These are phyloP conservation scores for Debaryomyces sp. DNA, from an alignment of 1,139 yeast genomes.

Conservation along the genomic window DNA sequence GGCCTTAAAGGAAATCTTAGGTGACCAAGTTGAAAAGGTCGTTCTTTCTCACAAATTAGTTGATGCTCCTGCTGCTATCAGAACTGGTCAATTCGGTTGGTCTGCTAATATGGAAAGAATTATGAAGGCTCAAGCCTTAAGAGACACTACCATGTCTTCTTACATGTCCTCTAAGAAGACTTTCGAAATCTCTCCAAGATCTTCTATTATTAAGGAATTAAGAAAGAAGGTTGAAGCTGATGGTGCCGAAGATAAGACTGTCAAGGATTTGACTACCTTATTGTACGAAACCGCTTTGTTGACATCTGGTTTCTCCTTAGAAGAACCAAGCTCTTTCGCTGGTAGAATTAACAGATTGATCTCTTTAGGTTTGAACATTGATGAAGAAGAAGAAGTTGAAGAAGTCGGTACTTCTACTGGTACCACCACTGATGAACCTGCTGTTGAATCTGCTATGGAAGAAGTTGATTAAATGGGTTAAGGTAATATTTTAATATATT, in stretches of 20 bases:
- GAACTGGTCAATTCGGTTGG: slow-evolving; percentile 99
- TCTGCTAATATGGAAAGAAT: slow-evolving; percentile 99
- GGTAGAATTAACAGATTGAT: slow-evolving; percentile 97
- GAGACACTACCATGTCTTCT: slow-evolving; percentile 98
- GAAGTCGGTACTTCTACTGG: slow-evolving; percentile 36
- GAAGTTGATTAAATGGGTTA: slow-evolving; percentile 78
- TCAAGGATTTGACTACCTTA: slow-evolving; percentile 94
- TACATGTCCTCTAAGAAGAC: slow-evolving; percentile 99
- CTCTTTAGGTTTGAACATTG: slow-evolving; percentile 97
- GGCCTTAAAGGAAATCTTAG: slow-evolving; percentile 95
- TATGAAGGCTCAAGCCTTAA: slow-evolving; percentile 99
- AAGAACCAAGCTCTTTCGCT: slow-evolving; percentile 97
- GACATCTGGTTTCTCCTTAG: slow-evolving; percentile 98
- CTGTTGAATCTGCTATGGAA: slow-evolving; percentile 96
- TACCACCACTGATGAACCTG: slow-evolving; percentile 60
- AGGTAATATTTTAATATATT: background rate
- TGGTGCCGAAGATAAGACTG: slow-evolving; percentile 98
- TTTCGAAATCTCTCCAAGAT: slow-evolving; percentile 97
- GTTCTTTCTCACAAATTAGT: slow-evolving; percentile 96
- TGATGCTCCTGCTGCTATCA: slow-evolving; percentile 99
- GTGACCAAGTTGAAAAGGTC: slow-evolving; percentile 99
- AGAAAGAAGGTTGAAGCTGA: slow-evolving; percentile 95
- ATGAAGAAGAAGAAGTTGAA: slow-evolving; percentile 74
- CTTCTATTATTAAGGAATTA: slow-evolving; percentile 93
- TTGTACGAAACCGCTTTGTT: slow-evolving; percentile 96